These are phyloP conservation scores for Sporothrix brunneoviolacea DNA, from an alignment of 2,329 filamentous ascomycete genomes.

Conservation along the genomic window DNA sequence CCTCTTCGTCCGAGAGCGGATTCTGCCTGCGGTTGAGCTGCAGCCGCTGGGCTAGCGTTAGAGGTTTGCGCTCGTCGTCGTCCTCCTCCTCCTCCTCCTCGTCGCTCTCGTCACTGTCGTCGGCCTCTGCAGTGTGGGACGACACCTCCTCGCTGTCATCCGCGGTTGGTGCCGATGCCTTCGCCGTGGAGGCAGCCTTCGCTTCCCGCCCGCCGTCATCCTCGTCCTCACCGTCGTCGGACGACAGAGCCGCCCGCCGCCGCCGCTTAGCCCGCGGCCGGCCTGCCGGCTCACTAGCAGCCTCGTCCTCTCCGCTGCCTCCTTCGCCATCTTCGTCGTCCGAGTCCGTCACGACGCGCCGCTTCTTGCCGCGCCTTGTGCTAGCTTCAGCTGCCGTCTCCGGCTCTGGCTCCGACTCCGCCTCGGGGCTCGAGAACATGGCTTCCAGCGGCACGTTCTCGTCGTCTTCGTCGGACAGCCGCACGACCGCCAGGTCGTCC, in stretches of 20 bases:
- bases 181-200: too few relatives aligned
- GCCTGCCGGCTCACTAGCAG: not conserved
- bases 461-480: not conserved
- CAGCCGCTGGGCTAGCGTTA: conserved; percentile 14
- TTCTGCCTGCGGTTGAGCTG: conserved; percentile 3
- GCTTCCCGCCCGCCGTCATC: not conserved
- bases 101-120: not conserved
- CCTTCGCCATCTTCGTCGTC: conserved; percentile 11
- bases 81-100: not conserved
- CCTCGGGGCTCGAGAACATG: conserved; percentile 15
- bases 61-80: not conserved
- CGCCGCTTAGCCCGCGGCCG: not conserved
- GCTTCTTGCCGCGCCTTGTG: conserved; percentile 7
- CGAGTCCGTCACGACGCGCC: conserved; percentile 14
- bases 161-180: not conserved
- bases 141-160: not conserved
- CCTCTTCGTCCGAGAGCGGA: not conserved
- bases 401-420: not conserved
- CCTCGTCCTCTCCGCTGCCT: not conserved
- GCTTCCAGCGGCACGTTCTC: not conserved
- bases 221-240: not conserved
- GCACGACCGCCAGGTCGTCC: not conserved
- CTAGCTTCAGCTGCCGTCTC: not conserved
- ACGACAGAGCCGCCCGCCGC: not conserved
- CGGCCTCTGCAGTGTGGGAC: not conserved